Percentiles rank a stretch among this genome's conserved stretches.
Evolutionary conservation across 768 basidiomycete genomes (phyloP).

Genomic region (Ramaria sp.): DNA sequence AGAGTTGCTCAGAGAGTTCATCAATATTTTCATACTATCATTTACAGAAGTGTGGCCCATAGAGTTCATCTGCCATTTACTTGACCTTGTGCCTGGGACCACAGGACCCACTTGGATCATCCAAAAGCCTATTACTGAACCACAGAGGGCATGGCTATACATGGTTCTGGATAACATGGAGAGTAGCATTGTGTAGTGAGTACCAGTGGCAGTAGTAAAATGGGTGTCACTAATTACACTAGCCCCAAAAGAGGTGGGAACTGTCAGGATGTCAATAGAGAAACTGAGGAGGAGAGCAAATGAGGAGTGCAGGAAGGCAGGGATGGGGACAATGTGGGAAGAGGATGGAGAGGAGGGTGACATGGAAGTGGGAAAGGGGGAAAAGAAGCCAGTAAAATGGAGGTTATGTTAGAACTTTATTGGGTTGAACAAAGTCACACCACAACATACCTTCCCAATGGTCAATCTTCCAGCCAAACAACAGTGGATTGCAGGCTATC

Average conservation of each 20-base stretch:
- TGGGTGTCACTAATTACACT: slow-evolving; percentile 25
- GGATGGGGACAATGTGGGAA: slow-evolving; percentile 11
- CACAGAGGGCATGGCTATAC: too few relatives aligned
- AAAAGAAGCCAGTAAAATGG: neutral
- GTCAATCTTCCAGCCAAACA: slow-evolving; percentile 32
- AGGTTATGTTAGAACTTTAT: too few relatives aligned
- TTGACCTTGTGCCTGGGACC: too few relatives aligned
- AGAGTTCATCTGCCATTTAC: too few relatives aligned
- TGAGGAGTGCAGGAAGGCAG: slow-evolving; percentile 21
- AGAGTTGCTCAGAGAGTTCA: too few relatives aligned
- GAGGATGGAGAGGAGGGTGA: neutral
- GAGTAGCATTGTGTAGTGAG: slow-evolving; percentile 23
- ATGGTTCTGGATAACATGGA: too few relatives aligned
- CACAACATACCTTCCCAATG: neutral
- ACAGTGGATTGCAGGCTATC: slow-evolving; percentile 23
- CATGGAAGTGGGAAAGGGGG: neutral
- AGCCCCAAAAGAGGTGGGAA: slow-evolving; percentile 26
- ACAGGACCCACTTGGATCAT: too few relatives aligned
- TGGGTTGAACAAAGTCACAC: too few relatives aligned
- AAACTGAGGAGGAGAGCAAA: slow-evolving; percentile 17
- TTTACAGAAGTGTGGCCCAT: too few relatives aligned
- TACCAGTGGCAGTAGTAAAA: slow-evolving; percentile 24
- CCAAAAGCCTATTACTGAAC: too few relatives aligned
- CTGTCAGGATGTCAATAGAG: neutral
- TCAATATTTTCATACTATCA: too few relatives aligned